Evolutionary conservation across 2,329 filamentous ascomycete genomes (phyloP), one percentile per base, ranked within the genome.

Genomic region (Teratosphaeria gauchensis): DNA sequence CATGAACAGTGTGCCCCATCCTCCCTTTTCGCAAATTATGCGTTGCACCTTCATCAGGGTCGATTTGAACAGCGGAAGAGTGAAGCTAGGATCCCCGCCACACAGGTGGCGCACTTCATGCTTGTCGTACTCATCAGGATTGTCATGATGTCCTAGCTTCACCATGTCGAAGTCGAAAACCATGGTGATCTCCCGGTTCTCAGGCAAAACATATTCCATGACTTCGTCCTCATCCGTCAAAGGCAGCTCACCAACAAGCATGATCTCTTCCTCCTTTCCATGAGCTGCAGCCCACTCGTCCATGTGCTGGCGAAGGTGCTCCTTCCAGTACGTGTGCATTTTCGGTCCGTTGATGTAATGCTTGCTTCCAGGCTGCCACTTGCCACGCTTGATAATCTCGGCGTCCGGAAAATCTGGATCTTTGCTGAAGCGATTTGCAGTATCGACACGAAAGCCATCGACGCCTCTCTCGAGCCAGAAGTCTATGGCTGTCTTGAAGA

Each of bases 391-490:
- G 7, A 54, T 58, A 4, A 59, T 51, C 11, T 63, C 62, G 3
- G 63, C 65, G 51, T 69, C 65, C 1, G 65, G 65, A 51, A 67
- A 67, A 4, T 57, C 57, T 11, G 56, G 61, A 9, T 66, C 59
- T 58, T 70, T 70, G 53, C 62, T 62, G 55, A 66, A 64, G 24
- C 63, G 61, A 12, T 68, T 69, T 9, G 64, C 63, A 8, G 60
- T 57, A 35, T 64, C 62, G 38, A 65, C 58, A 31, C 73, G 69
- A 65, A 75, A 77, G 8, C 75, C 75, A 53, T 76, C 74, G 0
- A 89, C 84, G 2, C 88, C 89, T 35, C 83, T 82, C 55, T 88
- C 77, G 0, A 94, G 80, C 90, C 90, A 94, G 70, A 92, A 94
- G 31, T 63, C 62, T 7, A 71, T 59, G 14, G 82, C 80, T 32